Base-by-base conservation (phyloP, 108 stramenopile genomes). In the Poteriospumella lacustris region DNA sequence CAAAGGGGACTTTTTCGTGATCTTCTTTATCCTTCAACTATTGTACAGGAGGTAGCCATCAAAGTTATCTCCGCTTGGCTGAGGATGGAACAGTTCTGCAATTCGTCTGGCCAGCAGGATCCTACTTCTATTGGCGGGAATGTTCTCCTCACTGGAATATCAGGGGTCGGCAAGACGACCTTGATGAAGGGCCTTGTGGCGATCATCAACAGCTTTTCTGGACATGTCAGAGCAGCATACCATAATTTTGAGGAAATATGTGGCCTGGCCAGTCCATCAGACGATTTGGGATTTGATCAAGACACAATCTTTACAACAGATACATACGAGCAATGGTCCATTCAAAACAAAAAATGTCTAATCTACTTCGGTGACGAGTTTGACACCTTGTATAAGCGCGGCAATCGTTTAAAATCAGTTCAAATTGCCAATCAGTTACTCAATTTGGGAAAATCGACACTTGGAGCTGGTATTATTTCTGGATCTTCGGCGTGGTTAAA, bases 11-110 rank as follows among this genome's bases (percentile, higher is more conserved):
- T 15, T 15, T 15, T 52, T 52, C 47, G 19, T 52, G 47, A 52
- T 52, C 47, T 52, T 52, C 47, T 52, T 52, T 52, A 52, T 52
- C 47, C 47, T 52, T 52, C 47, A 15, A 52, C 47, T 52, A 52
- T 52, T 52, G 47, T 52, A 15, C 15, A 52, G 47, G 47, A 52
- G 47, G 19, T 52, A 52, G 47, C 47, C 19, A 52, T 52, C 47
- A 52, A 52, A 52, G 47, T 52, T 9, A 19, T 52, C 47, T 52
- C 47, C 47, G 19, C 47, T 9, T 52, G 47, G 47, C 47, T 52
- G 47, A 52, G 47, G 19, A 52, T 52, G 47, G 47, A 52, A 52
- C 47, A 52, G 47, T 52, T 15, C 19, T 52, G 9, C 19, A 9
- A 19, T 52, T 15, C 19, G 15, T 9, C 15, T 52, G 47, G 47